Conservation (phyloP, 2,329 filamentous ascomycete genomes). For the Paecilomyces formosus region DNA sequence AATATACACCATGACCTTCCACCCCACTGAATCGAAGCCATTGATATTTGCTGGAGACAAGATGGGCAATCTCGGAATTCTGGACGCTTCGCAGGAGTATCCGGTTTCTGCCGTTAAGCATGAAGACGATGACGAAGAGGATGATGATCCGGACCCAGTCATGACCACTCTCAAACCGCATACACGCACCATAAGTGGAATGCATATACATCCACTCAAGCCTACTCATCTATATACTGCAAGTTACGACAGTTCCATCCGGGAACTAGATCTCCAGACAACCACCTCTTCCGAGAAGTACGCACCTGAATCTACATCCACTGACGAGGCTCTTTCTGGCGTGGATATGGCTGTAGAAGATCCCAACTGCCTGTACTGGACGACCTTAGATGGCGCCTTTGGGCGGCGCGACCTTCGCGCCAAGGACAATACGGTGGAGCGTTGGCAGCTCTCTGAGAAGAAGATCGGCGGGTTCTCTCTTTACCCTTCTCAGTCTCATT, state of each 20-base stretch:
- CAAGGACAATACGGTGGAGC: slow-evolving; percentile 48
- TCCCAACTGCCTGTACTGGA: slow-evolving; percentile 73
- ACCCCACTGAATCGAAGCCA: slow-evolving; percentile 78
- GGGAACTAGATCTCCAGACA: slow-evolving; percentile 75
- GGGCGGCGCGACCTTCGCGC: slow-evolving; percentile 72
- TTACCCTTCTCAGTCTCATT: slow-evolving; percentile 70
- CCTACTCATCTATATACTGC: slow-evolving; percentile 70
- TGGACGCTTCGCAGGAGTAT: slow-evolving; percentile 59
- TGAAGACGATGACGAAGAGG: slow-evolving; percentile 63
- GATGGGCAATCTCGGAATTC: slow-evolving; percentile 79
- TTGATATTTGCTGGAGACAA: slow-evolving; percentile 93
- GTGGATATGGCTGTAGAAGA: slow-evolving; percentile 69
- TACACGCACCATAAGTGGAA: slow-evolving; percentile 76
- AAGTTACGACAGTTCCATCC: slow-evolving; percentile 89
- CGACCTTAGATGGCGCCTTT: slow-evolving; percentile 72
- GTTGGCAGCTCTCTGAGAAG: slow-evolving; percentile 75
- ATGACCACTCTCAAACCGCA: slow-evolving; percentile 89
- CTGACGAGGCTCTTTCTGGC: slow-evolving; percentile 74
- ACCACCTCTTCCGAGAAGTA: slow-evolving; percentile 75
- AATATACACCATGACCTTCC: slow-evolving; percentile 80
- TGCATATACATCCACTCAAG: slow-evolving; percentile 68
- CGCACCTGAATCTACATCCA: slow-evolving; percentile 60
- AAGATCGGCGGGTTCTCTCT: slow-evolving; percentile 94
- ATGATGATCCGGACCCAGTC: slow-evolving; percentile 60
- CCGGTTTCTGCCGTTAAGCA: slow-evolving; percentile 27